phyloP scores from a whole-genome alignment of 306 rosid species.

The Begonia loranthoides region DNA sequence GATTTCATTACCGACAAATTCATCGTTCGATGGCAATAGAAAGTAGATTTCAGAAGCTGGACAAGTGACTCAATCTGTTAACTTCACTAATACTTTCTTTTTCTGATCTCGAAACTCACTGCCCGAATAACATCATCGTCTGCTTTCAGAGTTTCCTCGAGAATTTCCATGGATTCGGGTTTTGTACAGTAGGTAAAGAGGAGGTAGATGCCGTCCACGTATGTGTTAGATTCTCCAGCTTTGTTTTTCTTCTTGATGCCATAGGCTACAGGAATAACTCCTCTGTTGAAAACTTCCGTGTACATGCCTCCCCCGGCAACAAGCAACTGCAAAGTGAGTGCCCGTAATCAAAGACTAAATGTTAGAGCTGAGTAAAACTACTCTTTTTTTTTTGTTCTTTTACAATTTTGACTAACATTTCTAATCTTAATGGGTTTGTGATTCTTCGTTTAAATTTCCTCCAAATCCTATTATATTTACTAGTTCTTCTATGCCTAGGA shows the following conservation, averaged over 20 bases:
- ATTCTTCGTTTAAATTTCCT: too few relatives aligned
- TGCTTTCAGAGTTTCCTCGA: conserved; percentile 35
- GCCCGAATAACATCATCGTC: conserved; percentile 69
- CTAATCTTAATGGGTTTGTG: too few relatives aligned
- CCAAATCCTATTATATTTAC: too few relatives aligned
- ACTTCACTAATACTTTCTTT: conserved; percentile 29
- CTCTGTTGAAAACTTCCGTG: conserved; percentile 81
- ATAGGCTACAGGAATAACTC: conserved; percentile 70
- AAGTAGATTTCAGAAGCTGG: too few relatives aligned
- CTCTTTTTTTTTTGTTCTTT: too few relatives aligned
- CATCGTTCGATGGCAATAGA: too few relatives aligned
- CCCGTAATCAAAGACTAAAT: not conserved
- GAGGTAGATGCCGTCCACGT: conserved; percentile 84
- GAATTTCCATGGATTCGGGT: conserved; percentile 42
- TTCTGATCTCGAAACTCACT: conserved; percentile 53
- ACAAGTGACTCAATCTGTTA: too few relatives aligned
- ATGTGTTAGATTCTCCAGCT: conserved; percentile 71
- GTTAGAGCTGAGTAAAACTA: too few relatives aligned
- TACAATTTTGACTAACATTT: too few relatives aligned
- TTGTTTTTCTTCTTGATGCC: conserved; percentile 71
- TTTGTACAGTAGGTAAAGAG: conserved; percentile 77
- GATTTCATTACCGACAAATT: too few relatives aligned
- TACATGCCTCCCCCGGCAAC: conserved; percentile 99
- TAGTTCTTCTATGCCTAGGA: too few relatives aligned
- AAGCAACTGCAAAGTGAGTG: conserved; percentile 52